phyloP scores from a whole-genome alignment of 2,329 filamentous ascomycete species.

The Trichoderma sp. region DNA sequence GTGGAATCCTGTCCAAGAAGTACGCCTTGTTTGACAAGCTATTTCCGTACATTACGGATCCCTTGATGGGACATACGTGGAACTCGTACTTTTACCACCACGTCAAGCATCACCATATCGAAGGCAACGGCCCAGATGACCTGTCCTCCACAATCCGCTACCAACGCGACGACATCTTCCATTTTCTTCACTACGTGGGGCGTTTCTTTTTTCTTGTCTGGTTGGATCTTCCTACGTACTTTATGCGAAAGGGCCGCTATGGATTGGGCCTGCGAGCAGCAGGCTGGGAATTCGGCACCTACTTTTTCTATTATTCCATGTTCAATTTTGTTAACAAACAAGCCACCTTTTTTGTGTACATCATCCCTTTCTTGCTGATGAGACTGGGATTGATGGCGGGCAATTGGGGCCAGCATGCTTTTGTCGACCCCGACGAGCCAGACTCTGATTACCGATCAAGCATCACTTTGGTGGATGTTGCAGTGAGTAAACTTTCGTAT shows the following conservation, averaged over 20 bases:
- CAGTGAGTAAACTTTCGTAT: conserved; percentile 56
- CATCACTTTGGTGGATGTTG: conserved; percentile 78
- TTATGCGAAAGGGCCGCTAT: conserved; percentile 64
- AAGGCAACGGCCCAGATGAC: conserved; percentile 77
- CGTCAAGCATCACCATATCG: conserved; percentile 83
- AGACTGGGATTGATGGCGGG: conserved; percentile 77
- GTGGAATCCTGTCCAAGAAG: conserved; percentile 64
- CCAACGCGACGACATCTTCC: conserved; percentile 67
- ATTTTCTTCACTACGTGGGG: conserved; percentile 73
- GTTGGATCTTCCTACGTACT: conserved; percentile 76
- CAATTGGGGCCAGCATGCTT: conserved; percentile 84
- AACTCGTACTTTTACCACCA: conserved; percentile 86
- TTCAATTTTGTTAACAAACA: conserved; percentile 56
- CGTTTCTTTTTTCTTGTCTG: conserved; percentile 76
- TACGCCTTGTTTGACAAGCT: conserved; percentile 61
- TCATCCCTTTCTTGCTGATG: conserved; percentile 69
- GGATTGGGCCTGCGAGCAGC: conserved; percentile 58
- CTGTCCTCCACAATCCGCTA: conserved; percentile 76
- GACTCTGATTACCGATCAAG: conserved; percentile 79
- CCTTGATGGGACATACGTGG: conserved; percentile 82
- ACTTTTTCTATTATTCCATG: conserved; percentile 52
- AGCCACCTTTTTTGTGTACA: conserved; percentile 66
- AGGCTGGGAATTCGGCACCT: conserved; percentile 65
- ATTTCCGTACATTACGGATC: conserved; percentile 76
- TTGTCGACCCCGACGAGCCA: conserved; percentile 75